Base-by-base conservation (phyloP, 129 eudicot species). In the Escallonia herrerae region DNA sequence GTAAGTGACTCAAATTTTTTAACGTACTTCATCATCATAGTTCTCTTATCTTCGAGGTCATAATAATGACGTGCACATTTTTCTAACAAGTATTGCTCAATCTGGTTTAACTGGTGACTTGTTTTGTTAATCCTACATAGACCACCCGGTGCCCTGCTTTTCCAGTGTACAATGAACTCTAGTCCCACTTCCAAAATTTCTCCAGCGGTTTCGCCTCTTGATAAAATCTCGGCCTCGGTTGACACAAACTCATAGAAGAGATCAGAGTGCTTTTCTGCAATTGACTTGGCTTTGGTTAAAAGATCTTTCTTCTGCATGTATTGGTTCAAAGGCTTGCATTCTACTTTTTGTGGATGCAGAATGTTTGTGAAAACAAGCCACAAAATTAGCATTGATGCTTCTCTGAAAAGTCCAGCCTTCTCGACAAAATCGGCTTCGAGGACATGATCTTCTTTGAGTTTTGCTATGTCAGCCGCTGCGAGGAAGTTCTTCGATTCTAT, bases 1-100 rank as follows among this genome's bases (percentile, higher is more conserved):
- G 79, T 85, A 69, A 81, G 66, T 13, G 89, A 73, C 58, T 61
- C 13, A 41, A 90, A 83, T 43, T 80, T 82, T 38, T 80, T 74
- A 1, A 90, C 87, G 56, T 79, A 90, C 62, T 76, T 79, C 95
- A 86, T 77, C 95, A 86, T 77, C 84, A 90, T 77, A 38, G 75
- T 62, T 5, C 65, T 64, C 11, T 5, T 67, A 76, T 90, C 85
- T 45, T 77, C 78, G 47, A 3, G 62, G 13, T 58, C 73, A 43
- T 83, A 58, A 57, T 68, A 76, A 64, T 80, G 55, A 5, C 8
- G 68, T 45, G 97, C 97, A 68, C 89, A 77, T 54, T 76, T 69
- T 69, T 90, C 89, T 10, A 90, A 50, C 40, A 81, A 86, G 56
- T 74, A 79, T 22, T 81, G 87, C 59, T 73, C 84, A 11, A 86